Conservation (phyloP, 805 yeast genomes). For the Lipomyces sp. region DNA sequence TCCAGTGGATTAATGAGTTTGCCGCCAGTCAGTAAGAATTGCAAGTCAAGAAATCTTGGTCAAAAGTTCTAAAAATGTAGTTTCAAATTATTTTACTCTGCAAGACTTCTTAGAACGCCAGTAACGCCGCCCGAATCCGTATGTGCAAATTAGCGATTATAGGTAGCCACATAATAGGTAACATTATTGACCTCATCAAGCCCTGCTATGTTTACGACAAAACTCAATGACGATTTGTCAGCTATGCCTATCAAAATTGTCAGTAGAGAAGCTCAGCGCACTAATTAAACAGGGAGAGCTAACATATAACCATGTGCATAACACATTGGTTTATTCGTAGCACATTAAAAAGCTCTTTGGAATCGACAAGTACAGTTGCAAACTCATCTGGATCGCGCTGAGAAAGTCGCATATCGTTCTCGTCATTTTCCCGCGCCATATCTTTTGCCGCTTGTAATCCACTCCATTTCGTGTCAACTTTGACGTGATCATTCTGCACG, state of each 20-base stretch:
- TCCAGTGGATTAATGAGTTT: slow-evolving; percentile 57
- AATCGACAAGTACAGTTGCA: slow-evolving; percentile 21
- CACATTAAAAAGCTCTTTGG: slow-evolving; percentile 32
- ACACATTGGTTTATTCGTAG: slow-evolving; percentile 26
- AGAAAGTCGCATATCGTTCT: neutral
- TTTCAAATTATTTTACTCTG: no score
- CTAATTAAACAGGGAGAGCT: neutral
- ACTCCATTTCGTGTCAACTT: slow-evolving; percentile 35
- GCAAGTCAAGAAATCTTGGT: no score
- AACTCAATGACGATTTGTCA: slow-evolving; percentile 24
- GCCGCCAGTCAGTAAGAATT: slow-evolving; percentile 42
- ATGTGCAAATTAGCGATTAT: neutral
- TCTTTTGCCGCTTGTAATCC: slow-evolving; percentile 14
- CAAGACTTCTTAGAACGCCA: no score
- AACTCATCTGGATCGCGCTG: slow-evolving; percentile 14
- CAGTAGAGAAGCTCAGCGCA: neutral
- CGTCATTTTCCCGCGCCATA: slow-evolving; percentile 5
- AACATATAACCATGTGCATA: slow-evolving; percentile 24
- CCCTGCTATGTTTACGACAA: slow-evolving; percentile 30
- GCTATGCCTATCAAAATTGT: slow-evolving; percentile 26
- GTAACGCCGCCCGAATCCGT: neutral
- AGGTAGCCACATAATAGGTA: slow-evolving; percentile 29
- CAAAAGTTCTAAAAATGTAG: no score
- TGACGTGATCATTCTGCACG: slow-evolving; percentile 31
- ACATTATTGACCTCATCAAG: slow-evolving; percentile 27